Base-by-base conservation (phyloP, 148 eudicot species). In the Rhododendron simsii region DNA sequence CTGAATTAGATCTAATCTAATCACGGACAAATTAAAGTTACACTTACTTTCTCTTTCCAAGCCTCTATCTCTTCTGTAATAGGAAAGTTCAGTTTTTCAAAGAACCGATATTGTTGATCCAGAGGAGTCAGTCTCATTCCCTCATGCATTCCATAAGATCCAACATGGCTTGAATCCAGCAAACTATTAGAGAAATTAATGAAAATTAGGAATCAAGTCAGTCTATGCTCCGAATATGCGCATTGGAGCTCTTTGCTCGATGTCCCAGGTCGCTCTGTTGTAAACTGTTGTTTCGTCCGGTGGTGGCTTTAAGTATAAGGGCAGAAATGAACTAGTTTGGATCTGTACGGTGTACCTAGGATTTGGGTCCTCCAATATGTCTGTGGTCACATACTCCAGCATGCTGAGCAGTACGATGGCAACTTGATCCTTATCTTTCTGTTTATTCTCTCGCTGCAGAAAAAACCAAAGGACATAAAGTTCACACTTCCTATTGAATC, bases 361-460 rank as follows among this genome's bases (percentile, higher is more conserved):
- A 89, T 88, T 82, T 83, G 88, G 81, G 75, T 91, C 94, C 7
- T 90, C 91, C 89, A 93, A 88, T 67, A 93, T 93, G 90, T 93
- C 96, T 83, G 92, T 87, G 21, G 94, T 93, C 84, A 93, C 96
- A 51, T 89, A 88, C 92, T 93, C 96, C 23, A 93, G 91, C 94
- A 93, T 93, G 87, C 90, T 84, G 16, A 92, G 91, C 81, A 93
- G 88, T 48, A 91, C 91, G 84, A 93, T 89, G 26, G 90, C 96
- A 82, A 93, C 88, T 47, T 89, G 71, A 87, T 90, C 91, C 92
- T 91, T 92, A 89, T 92, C 94, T 83, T 92, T 92, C 78, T 86
- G 83, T 37, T 84, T 89, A 81, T 93, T 93, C 57, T 92, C 87
- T 82, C 86, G 91, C 96, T 93, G 92, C 44, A 86, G 50, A 84